These are phyloP conservation scores for Pythium volutum DNA, from an alignment of 352 stramenopile species.

Conservation along the genomic window DNA sequence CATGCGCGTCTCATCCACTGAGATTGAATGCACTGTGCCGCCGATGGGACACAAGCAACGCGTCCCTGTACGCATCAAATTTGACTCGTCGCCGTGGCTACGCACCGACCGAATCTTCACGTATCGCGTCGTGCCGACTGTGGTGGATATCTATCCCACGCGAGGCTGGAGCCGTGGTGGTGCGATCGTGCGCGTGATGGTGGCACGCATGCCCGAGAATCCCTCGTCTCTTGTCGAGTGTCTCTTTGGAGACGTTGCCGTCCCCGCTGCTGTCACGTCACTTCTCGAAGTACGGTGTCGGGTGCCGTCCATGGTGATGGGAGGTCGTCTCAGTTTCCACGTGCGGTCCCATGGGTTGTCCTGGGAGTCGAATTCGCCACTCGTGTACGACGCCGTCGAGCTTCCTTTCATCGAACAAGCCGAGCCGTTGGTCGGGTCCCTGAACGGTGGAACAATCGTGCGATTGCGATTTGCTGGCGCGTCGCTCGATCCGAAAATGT, in stretches of 20 bases:
- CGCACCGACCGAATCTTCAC: slow-evolving; percentile 10
- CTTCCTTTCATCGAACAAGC: slow-evolving; percentile 12
- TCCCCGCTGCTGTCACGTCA: slow-evolving; percentile 12
- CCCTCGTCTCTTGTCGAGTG: slow-evolving; percentile 10
- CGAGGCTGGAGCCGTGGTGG: slow-evolving; percentile 19
- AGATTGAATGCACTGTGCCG: slow-evolving; percentile 22
- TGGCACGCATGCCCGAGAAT: slow-evolving; percentile 3
- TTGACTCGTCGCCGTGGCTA: slow-evolving; percentile 20
- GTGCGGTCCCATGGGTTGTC: slow-evolving; percentile 5
- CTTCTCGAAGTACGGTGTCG: slow-evolving; percentile 10
- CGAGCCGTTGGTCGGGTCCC: slow-evolving; percentile 14
- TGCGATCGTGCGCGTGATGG: slow-evolving; percentile 6
- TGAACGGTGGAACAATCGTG: slow-evolving; percentile 23
- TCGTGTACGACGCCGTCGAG: slow-evolving; percentile 12
- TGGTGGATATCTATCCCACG: slow-evolving; percentile 11
- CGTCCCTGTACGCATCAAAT: slow-evolving; percentile 10
- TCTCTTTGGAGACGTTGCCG: slow-evolving; percentile 17
- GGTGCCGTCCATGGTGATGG: not conserved
- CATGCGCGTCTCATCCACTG: not conserved
- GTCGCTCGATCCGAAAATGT: not conserved
- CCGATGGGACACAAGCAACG: not conserved
- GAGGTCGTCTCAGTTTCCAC: not conserved
- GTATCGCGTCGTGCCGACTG: slow-evolving; percentile 13
- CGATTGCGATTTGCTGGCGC: slow-evolving; percentile 9
- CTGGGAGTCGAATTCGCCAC: slow-evolving; percentile 13